Base-by-base conservation (phyloP, 1,284 basidiomycete species). In the Leccinum angustisporum region DNA sequence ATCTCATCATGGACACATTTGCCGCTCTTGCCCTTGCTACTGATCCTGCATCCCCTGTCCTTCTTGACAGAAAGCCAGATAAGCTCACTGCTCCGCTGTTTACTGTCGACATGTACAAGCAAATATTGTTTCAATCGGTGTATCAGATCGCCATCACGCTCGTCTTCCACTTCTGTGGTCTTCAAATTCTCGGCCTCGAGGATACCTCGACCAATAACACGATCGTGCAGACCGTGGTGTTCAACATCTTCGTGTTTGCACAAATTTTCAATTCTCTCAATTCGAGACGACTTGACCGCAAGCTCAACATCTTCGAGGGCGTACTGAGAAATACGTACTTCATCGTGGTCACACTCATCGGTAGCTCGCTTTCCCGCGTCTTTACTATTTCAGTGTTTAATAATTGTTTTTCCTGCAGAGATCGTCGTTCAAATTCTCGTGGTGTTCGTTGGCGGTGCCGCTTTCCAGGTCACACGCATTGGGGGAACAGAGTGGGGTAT, bases 1-100 rank as follows among this genome's bases (percentile, higher is more conserved):
- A 97, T 81, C 88, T 97, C 63, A 95, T 94, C 77, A 97, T 97
- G 95, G 95, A 98, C 77, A 98, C 95, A 1, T 97, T 99, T 71
- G 97, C 97, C 59, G 97, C 97, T 38, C 87, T 98, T 60, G 97
- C 97, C 11, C 86, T 99, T 58, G 95, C 97, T 21, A 99, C 97
- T 43, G 97, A 98, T 75, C 96, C 95, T 13, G 96, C 97, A 1
- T 87, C 89, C 1, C 88, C 88, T 40, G 75, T 81, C 4, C 85
- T 95, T 33, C 86, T 99, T 56, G 83, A 97, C 66, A 88, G 96
- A 70, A 92, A 94, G 76, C 97, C 97, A 2, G 95, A 98, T 75
- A 87, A 84, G 77, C 92, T 92, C 78, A 87, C 84, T 2, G 88
- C 94, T 1, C 94, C 96, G 4, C 79, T 99, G 58, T 97, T 99